phyloP scores from a whole-genome alignment of 345 rosid genomes.

The Eucalyptus grandis region DNA sequence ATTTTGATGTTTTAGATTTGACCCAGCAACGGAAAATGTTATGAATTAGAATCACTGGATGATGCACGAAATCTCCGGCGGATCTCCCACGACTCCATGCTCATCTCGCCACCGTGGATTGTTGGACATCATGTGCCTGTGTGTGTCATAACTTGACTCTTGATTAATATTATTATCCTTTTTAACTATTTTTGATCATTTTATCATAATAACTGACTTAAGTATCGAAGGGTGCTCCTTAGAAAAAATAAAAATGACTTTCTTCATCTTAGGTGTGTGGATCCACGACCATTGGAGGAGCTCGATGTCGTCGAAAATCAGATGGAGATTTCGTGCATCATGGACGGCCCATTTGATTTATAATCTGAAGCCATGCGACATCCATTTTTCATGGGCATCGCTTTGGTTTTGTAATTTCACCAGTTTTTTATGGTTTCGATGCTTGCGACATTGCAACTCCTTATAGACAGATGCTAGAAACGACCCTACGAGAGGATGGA shows the following conservation, averaged over 20 bases:
- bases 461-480: not conserved
- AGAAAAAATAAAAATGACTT: not conserved
- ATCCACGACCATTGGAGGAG: not conserved
- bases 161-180: not conserved
- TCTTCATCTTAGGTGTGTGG: not conserved
- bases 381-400: not conserved
- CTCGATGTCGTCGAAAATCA: not conserved
- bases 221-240: not conserved
- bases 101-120: not conserved
- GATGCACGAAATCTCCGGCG: not conserved
- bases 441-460: fast-evolving
- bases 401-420: not conserved
- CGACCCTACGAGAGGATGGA: not conserved
- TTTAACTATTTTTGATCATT: not conserved
- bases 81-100: not conserved
- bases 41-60: not conserved
- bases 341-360: not conserved
- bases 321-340: not conserved
- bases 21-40: not conserved
- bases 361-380: not conserved
- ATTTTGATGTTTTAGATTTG: not conserved
- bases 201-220: not conserved
- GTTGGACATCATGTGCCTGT: fast-evolving
- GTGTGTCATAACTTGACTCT: not conserved
- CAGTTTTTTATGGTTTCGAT: not conserved